These are phyloP conservation scores for Dothidotthia symphoricarpi DNA, from an alignment of 2,329 filamentous ascomycete genomes.

Conservation along the genomic window DNA sequence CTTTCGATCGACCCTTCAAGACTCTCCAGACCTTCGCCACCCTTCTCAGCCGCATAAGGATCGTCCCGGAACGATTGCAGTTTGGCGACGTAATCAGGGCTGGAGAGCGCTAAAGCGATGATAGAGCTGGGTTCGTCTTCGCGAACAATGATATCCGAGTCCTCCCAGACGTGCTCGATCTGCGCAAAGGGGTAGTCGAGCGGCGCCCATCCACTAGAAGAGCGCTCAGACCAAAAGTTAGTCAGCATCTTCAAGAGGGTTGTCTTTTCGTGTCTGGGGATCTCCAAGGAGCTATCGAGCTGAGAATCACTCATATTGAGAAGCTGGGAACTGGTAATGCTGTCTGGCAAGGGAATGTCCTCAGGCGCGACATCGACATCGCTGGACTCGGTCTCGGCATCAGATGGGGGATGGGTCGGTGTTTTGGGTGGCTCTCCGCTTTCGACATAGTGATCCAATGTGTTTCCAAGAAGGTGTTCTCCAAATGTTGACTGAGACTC, in stretches of 20 bases:
- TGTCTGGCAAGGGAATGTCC: conserved; percentile 63
- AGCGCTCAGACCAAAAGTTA: conserved; percentile 97
- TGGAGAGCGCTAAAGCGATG: conserved; percentile 88
- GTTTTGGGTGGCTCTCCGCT: conserved; percentile 27
- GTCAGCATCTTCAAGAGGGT: conserved; percentile 94
- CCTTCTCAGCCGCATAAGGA: conserved; percentile 16
- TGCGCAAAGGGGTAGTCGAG: conserved; percentile 83
- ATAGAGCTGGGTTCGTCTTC: conserved; percentile 97
- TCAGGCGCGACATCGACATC: conserved; percentile 71
- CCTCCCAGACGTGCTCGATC: conserved; percentile 92
- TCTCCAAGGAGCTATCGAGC: conserved; percentile 64
- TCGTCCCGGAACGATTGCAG: conserved; percentile 62
- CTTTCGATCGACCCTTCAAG: conserved; percentile 75
- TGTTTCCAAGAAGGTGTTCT: conserved; percentile 23
- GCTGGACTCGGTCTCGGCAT: conserved; percentile 54
- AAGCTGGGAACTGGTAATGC: conserved; percentile 54
- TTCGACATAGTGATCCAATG: conserved; percentile 16
- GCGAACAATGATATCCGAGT: conserved; percentile 94
- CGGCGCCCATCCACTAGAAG: conserved; percentile 87
- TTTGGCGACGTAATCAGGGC: conserved; percentile 81
- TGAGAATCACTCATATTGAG: conserved; percentile 54
- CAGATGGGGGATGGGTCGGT: conserved; percentile 49
- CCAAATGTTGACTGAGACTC: conserved; percentile 38
- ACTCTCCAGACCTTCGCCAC: conserved; percentile 21
- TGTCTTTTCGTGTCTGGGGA: conserved; percentile 89